Base-by-base conservation (phyloP, 140 eudicot species). In the Ambrosia hybrid region DNA sequence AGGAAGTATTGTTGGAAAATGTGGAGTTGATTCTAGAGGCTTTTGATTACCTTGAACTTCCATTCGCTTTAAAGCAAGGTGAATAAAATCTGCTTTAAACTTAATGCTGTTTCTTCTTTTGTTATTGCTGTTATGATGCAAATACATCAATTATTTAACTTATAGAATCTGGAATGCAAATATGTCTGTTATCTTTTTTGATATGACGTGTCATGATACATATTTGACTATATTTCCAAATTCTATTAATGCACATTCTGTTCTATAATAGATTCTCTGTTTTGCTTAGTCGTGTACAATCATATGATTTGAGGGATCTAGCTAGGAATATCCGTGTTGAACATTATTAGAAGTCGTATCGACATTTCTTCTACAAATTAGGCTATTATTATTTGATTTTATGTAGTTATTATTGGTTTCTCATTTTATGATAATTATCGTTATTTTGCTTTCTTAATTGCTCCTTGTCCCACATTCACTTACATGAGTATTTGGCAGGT, bases 1-100 rank as follows among this genome's bases (percentile, higher is more conserved):
- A 94, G 82, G 97, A 94, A 80, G 99, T 94, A 9, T 83, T 85
- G 11, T 57, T 94, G 85, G 97, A 94, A 79, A 84, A 94, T 78
- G 99, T 94, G 62, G 99, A 94, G 89, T 83, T 94, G 49, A 90
- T 87, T 79, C 94, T 94, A 48, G 97, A 94, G 83, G 99, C 99
- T 43, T 94, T 94, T 85, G 99, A 94, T 65, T 84, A 94, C 67
- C 94, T 94, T n/a, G 90, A 89, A 76, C 80, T 94, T 81, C 99
- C 99, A 13, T 83, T 88, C 80, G 96, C 99, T 79, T 79, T 94
- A 43, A 86, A 81, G 71, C 86, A 88, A 87, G 99, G 99, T 90
- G 63, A 72, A 48, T 21, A 6, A 11, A 58, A 46, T 58, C 26
- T 67, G 38, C 59, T 61, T 38, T 39, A 51, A 38, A 57, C 71